phyloP scores from a whole-genome alignment of 805 yeast genomes.

The Candida chauliodis region DNA sequence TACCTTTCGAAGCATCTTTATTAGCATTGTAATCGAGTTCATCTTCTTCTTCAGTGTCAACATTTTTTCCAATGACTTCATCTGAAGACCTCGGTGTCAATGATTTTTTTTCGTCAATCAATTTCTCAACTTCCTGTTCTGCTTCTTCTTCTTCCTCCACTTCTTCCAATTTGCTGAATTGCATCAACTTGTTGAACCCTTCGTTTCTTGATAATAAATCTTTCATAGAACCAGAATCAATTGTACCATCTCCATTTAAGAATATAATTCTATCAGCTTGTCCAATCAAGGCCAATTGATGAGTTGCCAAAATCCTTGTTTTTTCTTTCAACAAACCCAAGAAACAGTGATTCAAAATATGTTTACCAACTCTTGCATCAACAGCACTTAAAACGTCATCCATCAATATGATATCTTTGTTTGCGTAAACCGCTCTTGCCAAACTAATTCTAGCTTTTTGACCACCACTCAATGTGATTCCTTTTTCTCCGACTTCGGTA shows the following conservation, averaged over 20 bases:
- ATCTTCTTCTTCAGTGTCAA: constrained; percentile 13
- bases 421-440: constrained; percentile 76
- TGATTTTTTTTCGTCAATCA: constrained; percentile 6
- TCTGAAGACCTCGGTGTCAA: constrained; percentile 1
- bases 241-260: constrained; percentile 59
- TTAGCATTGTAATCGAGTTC: constrained; percentile 11
- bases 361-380: constrained; percentile 83
- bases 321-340: constrained; percentile 51
- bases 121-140: constrained; percentile 6
- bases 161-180: constrained; percentile 20
- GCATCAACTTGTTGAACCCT: constrained; percentile 38
- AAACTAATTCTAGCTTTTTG: constrained; percentile 79
- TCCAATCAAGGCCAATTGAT: constrained; percentile 69
- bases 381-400: constrained; percentile 86
- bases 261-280: constrained; percentile 69
- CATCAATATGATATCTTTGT: constrained; percentile 61
- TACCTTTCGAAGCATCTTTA: constrained; percentile 13
- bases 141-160: constrained; percentile 10
- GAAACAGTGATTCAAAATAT: constrained; percentile 68
- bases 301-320: constrained; percentile 80
- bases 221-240: constrained; percentile 57
- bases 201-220: constrained; percentile 44
- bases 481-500: constrained; percentile 83
- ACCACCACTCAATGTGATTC: constrained; percentile 85
- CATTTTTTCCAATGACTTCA: not conserved